Conservation (phyloP, 345 rosid genomes). For the Salix udensis region DNA sequence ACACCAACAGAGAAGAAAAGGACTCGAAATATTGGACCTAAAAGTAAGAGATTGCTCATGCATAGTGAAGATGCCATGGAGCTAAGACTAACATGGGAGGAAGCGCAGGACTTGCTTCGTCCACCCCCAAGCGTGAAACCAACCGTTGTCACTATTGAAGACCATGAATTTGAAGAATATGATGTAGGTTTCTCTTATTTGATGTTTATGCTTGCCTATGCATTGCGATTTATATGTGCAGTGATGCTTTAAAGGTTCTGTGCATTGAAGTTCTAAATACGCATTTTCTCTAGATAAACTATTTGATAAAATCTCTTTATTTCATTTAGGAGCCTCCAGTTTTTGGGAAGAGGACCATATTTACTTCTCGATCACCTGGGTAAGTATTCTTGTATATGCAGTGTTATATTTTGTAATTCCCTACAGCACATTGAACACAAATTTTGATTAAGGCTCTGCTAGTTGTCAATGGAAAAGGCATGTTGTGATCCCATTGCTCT, state of each 20-base stretch:
- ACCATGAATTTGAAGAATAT: constrained; percentile 82
- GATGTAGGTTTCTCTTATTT: constrained; percentile 46
- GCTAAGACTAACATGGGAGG: constrained; percentile 82
- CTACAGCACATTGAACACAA: neutral
- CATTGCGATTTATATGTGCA: neutral
- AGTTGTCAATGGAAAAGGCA: neutral
- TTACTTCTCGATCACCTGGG: constrained; percentile 57
- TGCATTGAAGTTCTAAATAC: neutral
- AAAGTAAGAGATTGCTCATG: constrained; percentile 66
- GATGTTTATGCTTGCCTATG: neutral
- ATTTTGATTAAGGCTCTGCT: neutral
- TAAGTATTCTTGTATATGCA: constrained; percentile 29
- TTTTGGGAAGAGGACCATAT: constrained; percentile 78
- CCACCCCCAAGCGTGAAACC: constrained; percentile 64
- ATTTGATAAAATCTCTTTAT: constrained; percentile 28
- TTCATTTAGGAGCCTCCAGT: constrained; percentile 77
- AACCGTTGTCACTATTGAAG: constrained; percentile 58
- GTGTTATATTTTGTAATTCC: neutral
- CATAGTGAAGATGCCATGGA: constrained; percentile 67
- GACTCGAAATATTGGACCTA: constrained; percentile 68
- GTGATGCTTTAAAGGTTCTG: neutral
- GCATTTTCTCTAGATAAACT: neutral
- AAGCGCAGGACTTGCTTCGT: constrained; percentile 85
- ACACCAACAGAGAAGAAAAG: constrained; percentile 54
- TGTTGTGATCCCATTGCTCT: neutral